Percentiles rank a stretch among this genome's conserved stretches.
Conservation (phyloP, 306 rosid genomes). For the Corylus americana region DNA sequence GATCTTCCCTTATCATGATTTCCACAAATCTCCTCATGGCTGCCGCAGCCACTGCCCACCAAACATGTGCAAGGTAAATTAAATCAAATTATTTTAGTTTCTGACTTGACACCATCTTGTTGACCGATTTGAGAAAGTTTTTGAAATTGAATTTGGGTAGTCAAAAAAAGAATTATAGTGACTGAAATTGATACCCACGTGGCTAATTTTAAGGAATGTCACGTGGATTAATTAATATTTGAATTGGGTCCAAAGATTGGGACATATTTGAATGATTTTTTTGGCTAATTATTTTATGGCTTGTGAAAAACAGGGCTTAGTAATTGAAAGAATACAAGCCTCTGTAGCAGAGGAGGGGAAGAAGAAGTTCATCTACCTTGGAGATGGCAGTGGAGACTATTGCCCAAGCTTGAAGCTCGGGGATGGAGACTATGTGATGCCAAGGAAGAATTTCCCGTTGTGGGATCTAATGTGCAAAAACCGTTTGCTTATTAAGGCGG, state of each 20-base stretch:
- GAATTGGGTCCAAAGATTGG: conserved; percentile 20
- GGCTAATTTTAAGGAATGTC: neutral
- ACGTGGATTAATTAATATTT: neutral
- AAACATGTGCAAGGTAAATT: conserved; percentile 84
- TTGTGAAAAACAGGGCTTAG: conserved; percentile 34
- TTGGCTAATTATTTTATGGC: neutral
- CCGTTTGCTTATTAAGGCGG: conserved; percentile 48
- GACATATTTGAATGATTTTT: neutral
- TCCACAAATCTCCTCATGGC: conserved; percentile 54
- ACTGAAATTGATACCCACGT: neutral
- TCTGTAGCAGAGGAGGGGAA: conserved; percentile 20
- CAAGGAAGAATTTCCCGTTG: conserved; percentile 60
- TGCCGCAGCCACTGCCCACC: conserved; percentile 64
- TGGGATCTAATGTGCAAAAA: conserved; percentile 62
- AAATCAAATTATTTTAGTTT: neutral
- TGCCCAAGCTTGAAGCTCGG: conserved; percentile 59
- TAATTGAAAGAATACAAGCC: conserved; percentile 49
- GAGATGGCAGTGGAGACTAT: conserved; percentile 66
- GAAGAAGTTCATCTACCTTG: conserved; percentile 57
- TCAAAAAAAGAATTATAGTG: too few species aligned
- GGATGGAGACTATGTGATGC: conserved; percentile 57
- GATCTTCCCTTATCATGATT: conserved; percentile 60
- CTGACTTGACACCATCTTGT: neutral
- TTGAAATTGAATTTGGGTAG: neutral
- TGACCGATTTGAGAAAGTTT: neutral